Base-by-base conservation (phyloP, 2,329 filamentous ascomycete genomes). In the Venturia pyrina region DNA sequence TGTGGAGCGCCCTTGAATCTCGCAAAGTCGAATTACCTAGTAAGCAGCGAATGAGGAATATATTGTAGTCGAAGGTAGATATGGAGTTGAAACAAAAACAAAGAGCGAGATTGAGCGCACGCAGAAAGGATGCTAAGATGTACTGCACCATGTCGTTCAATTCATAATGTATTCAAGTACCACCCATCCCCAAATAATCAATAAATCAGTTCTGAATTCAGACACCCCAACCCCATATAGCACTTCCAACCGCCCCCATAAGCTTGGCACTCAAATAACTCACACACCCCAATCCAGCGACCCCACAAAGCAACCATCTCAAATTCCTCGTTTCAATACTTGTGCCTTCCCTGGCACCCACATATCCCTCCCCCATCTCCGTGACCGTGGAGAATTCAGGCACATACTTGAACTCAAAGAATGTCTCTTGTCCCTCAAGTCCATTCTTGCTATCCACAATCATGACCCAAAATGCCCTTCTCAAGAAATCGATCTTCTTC, bases 331-430 rank as follows among this genome's bases (percentile, higher is more conserved):
- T 41, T 46, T 66, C 65, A 56, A 66, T 53, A 34, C 43, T 32
- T 11, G 28, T 41, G 11, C 28, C 59, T 10, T 63, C 32, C 32
- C 32, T 43, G 2, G 17, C 50, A 15, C 32, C 59, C 11, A 48
- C 60, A 24, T 63, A 41, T 15, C 46, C 46, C 32, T 62, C 56
- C 10, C 43, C 57, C 40, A 43, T 56, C 21, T 65, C 63, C 37
- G 63, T 65, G 5, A 66, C 37, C 10, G 56, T 63, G 19, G 34
- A 65, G 21, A 66, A 66, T n/a, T 62, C 40, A 21, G 88, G 88
- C 11, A 89, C 78, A 71, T 89, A 89, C 72, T 91, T 88, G 75
- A 92, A 89, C 24, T 88, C 84, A 71, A 91, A 92, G 10, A 77
- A 79, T 1, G 83, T 85, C 70, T 87, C 82, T 60, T 82, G 78